These are phyloP conservation scores for Agapanthus africanus DNA, from an alignment of 106 monocot species.

Conservation along the genomic window DNA sequence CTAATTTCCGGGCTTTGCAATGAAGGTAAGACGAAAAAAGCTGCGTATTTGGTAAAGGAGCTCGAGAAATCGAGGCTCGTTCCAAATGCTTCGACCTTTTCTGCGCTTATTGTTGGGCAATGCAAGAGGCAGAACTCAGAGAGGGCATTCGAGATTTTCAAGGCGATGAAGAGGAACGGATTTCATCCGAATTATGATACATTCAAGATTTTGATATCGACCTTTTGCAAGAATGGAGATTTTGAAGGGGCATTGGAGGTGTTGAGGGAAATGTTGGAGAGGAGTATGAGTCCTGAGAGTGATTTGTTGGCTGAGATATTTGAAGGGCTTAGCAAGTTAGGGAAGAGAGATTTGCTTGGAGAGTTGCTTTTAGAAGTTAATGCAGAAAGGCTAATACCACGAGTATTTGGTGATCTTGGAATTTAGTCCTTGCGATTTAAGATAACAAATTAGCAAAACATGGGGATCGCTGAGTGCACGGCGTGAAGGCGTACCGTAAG, in stretches of 20 bases:
- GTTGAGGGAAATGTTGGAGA: conserved; percentile 64
- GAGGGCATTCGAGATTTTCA: conserved; percentile 71
- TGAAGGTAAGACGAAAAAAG: conserved; percentile 89
- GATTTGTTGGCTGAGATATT: conserved; percentile 42
- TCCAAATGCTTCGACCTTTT: conserved; percentile 66
- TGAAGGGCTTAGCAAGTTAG: conserved; percentile 33
- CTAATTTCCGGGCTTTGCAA: conserved; percentile 75
- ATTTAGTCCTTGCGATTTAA: background rate
- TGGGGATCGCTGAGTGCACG: too few relatives aligned
- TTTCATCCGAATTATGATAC: conserved; percentile 46
- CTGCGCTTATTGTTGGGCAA: conserved; percentile 67
- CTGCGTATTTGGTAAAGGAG: conserved; percentile 53
- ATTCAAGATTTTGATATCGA: conserved; percentile 46
- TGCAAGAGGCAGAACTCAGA: conserved; percentile 91
- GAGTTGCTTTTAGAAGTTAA: conserved; percentile 22
- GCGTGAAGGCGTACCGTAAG: too few relatives aligned
- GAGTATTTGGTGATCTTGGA: conserved; percentile 19
- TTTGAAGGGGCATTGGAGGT: conserved; percentile 64
- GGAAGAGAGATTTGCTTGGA: conserved; percentile 27
- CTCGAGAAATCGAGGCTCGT: conserved; percentile 36
- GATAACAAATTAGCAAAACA: too few relatives aligned
- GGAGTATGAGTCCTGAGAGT: conserved; percentile 50
- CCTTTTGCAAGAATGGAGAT: conserved; percentile 71
- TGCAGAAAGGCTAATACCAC: conserved; percentile 29
- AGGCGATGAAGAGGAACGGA: conserved; percentile 71